Base-by-base conservation (phyloP, 768 basidiomycete species). In the Suillus ampliporus region DNA sequence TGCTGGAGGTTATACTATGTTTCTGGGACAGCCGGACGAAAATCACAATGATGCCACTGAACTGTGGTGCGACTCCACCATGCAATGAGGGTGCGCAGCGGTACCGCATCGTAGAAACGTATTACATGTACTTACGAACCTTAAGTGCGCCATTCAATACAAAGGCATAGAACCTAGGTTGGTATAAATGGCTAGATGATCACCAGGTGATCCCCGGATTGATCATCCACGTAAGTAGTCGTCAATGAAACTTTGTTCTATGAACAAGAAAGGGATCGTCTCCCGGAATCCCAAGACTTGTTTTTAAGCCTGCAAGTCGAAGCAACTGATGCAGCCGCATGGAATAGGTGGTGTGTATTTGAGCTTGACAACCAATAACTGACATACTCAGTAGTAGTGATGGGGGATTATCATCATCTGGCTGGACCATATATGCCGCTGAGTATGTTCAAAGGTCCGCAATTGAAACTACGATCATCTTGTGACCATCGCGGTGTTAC, bases 41-140 rank as follows among this genome's bases (percentile, higher is more conserved):
- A 15, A 17, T 54, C 53, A 37, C 53, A 23, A 11, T 56, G 21
- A 26, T 37, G 34, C 52, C 54, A 40, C 50, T 51, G 17, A 37
- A 38, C 17, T 38, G 53, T 38, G 37, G 34, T 53, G 21, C 35
- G 34, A 10, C 35, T 51, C 50, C 28, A 51, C 50, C 10, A 9
- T 15, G 10, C 31, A 51, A 34, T 13, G 5, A 54, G 53, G 37
- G 6, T 38, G 53, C 35, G 21, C 21, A 23, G 35, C 21, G 9
- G 9, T 37, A 56, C 11, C 11, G 38, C 37, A 38, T 38, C 37
- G 4, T 38, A 38, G 37, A 56, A 56, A 56, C 54, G 38, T 38
- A 56, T 56, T 56, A 56, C 54, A 56, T 56, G 38, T 38, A 51
- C 38, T 38, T 38, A 47, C 54, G 38, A 26, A 28, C 38, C 38